These are phyloP conservation scores for Scalesia atractyloides DNA, from an alignment of 129 eudicot species.

Conservation along the genomic window DNA sequence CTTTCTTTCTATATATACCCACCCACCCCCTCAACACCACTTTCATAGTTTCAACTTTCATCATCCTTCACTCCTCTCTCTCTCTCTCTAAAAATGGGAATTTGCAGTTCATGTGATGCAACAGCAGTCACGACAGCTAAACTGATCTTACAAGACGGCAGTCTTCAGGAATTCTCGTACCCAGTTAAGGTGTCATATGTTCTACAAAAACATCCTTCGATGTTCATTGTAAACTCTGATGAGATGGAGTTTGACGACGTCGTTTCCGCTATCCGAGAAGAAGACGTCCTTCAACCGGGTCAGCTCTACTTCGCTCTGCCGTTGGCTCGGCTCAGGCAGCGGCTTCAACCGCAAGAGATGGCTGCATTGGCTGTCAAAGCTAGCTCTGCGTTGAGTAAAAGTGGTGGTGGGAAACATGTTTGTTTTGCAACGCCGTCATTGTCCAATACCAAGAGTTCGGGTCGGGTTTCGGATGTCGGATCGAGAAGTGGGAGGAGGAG, in stretches of 20 bases:
- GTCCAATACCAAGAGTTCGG: constrained; percentile 24
- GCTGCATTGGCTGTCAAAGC: constrained; percentile 94
- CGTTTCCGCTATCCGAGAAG: constrained; percentile 52
- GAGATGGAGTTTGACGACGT: constrained; percentile 87
- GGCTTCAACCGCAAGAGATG: constrained; percentile 76
- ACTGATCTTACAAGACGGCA: constrained; percentile 58
- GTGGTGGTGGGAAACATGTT: constrained; percentile 29
- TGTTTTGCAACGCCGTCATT: constrained; percentile 18
- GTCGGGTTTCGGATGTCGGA: constrained; percentile 45
- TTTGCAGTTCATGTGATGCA: constrained; percentile 73
- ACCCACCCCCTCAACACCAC: constrained; percentile 2
- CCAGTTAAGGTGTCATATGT: constrained; percentile 68
- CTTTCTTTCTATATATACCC: constrained; percentile 15
- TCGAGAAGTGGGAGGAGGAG: constrained; percentile 40
- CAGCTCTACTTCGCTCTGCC: constrained; percentile 76
- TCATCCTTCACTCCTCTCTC: neutral
- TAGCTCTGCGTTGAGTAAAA: constrained; percentile 67
- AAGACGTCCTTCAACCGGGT: constrained; percentile 63
- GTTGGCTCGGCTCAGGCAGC: constrained; percentile 43
- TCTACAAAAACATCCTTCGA: constrained; percentile 52
- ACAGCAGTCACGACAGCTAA: constrained; percentile 71
- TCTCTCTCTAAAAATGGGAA: constrained; percentile 54
- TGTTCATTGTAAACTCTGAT: constrained; percentile 72
- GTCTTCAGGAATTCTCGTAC: constrained; percentile 60
- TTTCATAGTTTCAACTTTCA: neutral